Evolutionary conservation across 2,329 filamentous ascomycete species (phyloP), one percentile per base, ranked within the genome.

Genomic region (Emergomyces orientalis): DNA sequence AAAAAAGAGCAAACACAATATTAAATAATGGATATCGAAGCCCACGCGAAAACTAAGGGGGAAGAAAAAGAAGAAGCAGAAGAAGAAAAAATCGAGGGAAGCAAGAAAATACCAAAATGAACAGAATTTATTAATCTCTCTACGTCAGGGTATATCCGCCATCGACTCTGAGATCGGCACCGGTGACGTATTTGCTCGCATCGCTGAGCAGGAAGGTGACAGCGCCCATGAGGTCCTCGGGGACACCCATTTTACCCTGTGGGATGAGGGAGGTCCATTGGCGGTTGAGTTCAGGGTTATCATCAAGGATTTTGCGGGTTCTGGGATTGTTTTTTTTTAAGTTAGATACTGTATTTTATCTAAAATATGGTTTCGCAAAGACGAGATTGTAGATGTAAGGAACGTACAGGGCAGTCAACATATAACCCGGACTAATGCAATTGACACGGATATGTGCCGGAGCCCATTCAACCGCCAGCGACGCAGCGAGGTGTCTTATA

Each of bases 191-290:
- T 59, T 80, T 81, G 60, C 85, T 86, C 2, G 91, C 90, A 70
- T 94, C 90, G 64, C 88, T 92, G 49, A 91, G 84, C 63, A 96
- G 79, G 80, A 93, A 96, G 19, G 90, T 88, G 34, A 96, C 91
- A 5, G 92, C 90, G 1, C 93, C 93, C 89, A 96, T 96, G 63
- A 97, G 82, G 71, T 97, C 93, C 73, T 92, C 87, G 0, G 93
- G 93, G 60, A 86, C 83, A 32, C 93, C 93, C 90, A 97, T 96
- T 79, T 93, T 93, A 63, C 91, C 93, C 72, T 90, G 87, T 0
- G 94, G 94, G 65, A 97, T 97, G 61, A 96, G 82, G 1, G 89
- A 92, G 17, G 87, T 95, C 93, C 93, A 97, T 76, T 94, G 88
- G 72, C 87, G 83, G 76, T 91, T 89, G 47, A 97, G 85, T 62